Base-by-base conservation (phyloP, 345 rosid genomes). In the Salix brachista region DNA sequence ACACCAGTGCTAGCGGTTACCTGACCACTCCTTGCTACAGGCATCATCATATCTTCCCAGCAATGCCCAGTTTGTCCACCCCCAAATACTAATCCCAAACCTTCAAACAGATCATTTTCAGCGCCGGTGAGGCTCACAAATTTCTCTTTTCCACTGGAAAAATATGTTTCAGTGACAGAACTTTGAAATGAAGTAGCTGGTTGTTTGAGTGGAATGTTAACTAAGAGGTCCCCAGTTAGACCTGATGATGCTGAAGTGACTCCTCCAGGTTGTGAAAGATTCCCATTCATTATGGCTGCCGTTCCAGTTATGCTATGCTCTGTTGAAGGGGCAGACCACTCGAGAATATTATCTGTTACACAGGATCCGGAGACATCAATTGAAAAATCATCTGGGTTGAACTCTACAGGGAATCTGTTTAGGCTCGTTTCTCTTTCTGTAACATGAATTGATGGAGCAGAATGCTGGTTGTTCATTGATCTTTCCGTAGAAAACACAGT, bases 301-400 rank as follows among this genome's bases (percentile, higher is more conserved):
- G 71, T 50, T 75, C 41, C 83, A 75, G 50, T 71, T 17, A 77
- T 60, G 85, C 78, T 61, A 5, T 75, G 74, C 77, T 77, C 82
- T 52, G 85, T 86, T 44, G 90, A 82, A 69, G 86, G 86, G 69
- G 77, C 74, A 70, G 90, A 87, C 84, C 86, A 85, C 81, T 85
- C 85, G 73, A 84, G 86, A 16, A 87, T 85, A 84, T 88, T 88
- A 58, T 90, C 92, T 54, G 79, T 39, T 69, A 79, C 64, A 80
- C 73, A 80, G 68, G 86, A 85, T 79, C 79, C 83, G 69, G 90
- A 87, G 71, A 86, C 69, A 72, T 88, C 87, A 26, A 84, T 58
- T 3, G 79, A 50, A 67, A 81, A 84, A 78, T 83, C 87, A 78
- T 80, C 82, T 17, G 78, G 62, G 74, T 83, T 82, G 72, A 84